Conservation (phyloP, 805 yeast genomes). For the Kregervanrija delftensis region DNA sequence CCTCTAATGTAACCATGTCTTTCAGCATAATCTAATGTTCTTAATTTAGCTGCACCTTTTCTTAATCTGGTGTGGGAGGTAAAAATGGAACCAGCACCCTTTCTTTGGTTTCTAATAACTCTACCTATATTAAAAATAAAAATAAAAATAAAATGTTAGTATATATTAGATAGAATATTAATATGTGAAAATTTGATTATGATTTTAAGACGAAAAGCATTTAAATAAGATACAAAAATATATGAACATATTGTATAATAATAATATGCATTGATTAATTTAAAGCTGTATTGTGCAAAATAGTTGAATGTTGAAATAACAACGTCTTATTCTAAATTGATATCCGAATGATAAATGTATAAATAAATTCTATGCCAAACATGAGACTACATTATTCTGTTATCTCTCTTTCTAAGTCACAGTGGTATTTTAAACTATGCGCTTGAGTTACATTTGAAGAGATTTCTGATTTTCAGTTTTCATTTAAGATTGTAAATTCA, state of each 20-base stretch:
- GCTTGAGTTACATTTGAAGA: no score
- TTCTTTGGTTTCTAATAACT: conserved; percentile 99
- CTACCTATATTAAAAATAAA: conserved; percentile 53
- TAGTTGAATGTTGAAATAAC: no score
- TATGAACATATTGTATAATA: neutral
- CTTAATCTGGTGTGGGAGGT: conserved; percentile 99
- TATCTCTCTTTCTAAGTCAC: no score
- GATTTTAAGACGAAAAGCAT: neutral
- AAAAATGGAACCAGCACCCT: conserved; percentile 99
- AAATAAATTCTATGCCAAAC: no score
- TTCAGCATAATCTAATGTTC: conserved; percentile 98
- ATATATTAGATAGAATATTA: neutral
- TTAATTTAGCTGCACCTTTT: conserved; percentile 99
- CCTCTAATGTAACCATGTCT: conserved; percentile 99
- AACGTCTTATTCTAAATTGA: no score
- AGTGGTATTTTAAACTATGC: no score
- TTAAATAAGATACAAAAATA: neutral
- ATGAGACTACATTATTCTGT: no score
- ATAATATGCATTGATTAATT: no score
- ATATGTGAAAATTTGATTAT: neutral
- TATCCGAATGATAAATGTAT: no score
- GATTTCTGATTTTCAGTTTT: no score
- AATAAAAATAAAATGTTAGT: conserved; percentile 1
- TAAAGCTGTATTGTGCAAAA: no score
- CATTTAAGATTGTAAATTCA: no score